Evolutionary conservation across 768 basidiomycete genomes (phyloP).

Genomic region (Hirschioporus abietinus): DNA sequence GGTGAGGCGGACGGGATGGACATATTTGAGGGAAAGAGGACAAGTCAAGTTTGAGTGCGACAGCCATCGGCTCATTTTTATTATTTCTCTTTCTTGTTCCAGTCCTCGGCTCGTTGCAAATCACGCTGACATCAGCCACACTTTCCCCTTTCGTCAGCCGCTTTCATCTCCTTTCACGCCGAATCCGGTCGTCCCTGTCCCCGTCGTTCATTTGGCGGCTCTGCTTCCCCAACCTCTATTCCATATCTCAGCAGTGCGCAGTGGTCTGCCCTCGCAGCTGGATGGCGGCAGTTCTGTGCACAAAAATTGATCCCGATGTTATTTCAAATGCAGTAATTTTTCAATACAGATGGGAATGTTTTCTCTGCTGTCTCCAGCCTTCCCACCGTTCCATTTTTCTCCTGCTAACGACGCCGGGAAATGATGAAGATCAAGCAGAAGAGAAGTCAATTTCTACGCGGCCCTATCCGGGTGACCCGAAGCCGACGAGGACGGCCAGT

Average conservation of each 20-base stretch:
- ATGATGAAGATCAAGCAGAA: not conserved
- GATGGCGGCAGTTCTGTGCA: not conserved
- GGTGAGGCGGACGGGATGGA: conserved; percentile 4
- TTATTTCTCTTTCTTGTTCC: not conserved
- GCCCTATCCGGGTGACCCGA: not conserved
- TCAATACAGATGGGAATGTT: not conserved
- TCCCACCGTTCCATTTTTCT: not conserved
- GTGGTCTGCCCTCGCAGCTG: not conserved
- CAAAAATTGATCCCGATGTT: not conserved
- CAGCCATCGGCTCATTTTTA: not conserved
- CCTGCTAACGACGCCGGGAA: too few species aligned
- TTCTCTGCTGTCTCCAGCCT: not conserved
- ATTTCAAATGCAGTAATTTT: not conserved
- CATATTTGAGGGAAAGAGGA: not conserved
- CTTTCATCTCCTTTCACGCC: not conserved
- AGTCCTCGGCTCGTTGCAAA: not conserved
- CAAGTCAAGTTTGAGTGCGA: not conserved
- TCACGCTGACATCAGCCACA: not conserved
- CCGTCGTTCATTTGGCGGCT: not conserved
- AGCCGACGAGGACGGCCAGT: not conserved
- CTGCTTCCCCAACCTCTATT: not conserved
- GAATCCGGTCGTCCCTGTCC: not conserved
- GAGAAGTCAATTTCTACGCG: not conserved
- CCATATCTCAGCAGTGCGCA: not conserved
- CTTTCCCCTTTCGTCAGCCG: conserved; percentile 1